Percentiles rank a stretch among this genome's conserved stretches.
Evolutionary conservation across 2,329 filamentous ascomycete genomes (phyloP).

Genomic region (Polytolypa hystricis): DNA sequence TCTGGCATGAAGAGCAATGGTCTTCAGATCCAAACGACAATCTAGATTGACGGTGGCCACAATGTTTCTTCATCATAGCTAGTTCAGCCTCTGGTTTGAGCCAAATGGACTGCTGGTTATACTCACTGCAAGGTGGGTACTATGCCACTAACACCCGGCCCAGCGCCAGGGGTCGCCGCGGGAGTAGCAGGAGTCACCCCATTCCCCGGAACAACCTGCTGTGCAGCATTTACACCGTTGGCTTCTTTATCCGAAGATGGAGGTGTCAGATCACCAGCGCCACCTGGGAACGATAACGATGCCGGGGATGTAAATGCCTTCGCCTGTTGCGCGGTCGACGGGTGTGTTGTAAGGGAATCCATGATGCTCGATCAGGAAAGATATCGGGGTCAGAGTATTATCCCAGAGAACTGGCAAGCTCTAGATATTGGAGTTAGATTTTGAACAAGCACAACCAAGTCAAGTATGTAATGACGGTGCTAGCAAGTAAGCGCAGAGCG

Average conservation of each 20-base stretch:
- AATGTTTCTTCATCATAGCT: constrained; percentile 68
- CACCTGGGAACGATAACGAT: constrained; percentile 84
- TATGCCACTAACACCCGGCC: constrained; percentile 73
- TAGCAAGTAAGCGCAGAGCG: too few species aligned
- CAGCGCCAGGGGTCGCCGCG: constrained; percentile 78
- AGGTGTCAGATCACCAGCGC: constrained; percentile 70
- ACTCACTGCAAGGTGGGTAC: constrained; percentile 96
- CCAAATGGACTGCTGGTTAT: constrained; percentile 45
- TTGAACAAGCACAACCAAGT: too few species aligned
- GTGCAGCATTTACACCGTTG: constrained; percentile 33
- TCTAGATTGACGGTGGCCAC: constrained; percentile 97
- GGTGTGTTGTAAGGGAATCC: constrained; percentile 86
- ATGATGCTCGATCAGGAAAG: too few species aligned
- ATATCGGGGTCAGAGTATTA: too few species aligned
- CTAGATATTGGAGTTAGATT: too few species aligned
- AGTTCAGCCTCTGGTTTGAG: too few species aligned
- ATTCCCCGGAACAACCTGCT: constrained; percentile 54
- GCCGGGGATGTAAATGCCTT: constrained; percentile 90
- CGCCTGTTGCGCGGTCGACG: constrained; percentile 80
- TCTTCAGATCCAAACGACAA: constrained; percentile 96
- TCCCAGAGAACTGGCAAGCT: too few species aligned
- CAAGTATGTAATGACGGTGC: too few species aligned
- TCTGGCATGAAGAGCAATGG: constrained; percentile 92
- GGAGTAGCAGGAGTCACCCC: constrained; percentile 84
- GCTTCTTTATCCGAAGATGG: constrained; percentile 60